These are phyloP conservation scores for Funneliformis geosporum DNA, from an alignment of 192 early-diverging fungal species.

Conservation along the genomic window DNA sequence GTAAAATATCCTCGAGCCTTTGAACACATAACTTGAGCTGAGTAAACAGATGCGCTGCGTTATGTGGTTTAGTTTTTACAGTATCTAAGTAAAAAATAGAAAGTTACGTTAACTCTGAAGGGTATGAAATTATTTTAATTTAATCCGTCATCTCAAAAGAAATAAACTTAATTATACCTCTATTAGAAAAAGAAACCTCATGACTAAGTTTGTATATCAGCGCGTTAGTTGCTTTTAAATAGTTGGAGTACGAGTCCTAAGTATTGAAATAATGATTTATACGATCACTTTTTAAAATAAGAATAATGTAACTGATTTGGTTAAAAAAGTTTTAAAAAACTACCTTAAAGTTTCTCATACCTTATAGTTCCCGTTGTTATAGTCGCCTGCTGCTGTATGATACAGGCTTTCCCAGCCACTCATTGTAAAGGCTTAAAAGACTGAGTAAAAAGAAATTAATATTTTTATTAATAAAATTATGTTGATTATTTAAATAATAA, in stretches of 20 bases:
- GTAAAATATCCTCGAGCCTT: conserved; percentile 21
- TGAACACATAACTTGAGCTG: conserved; percentile 22
- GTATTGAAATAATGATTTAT: background rate
- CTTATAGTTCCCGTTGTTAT: conserved; percentile 19
- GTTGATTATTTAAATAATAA: too few relatives aligned
- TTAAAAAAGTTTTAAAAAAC: background rate
- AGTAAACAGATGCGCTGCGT: conserved; percentile 10
- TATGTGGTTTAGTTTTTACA: conserved; percentile 12
- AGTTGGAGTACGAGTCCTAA: conserved; percentile 19
- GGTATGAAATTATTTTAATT: background rate
- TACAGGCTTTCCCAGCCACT: conserved; percentile 26
- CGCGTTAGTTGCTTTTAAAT: conserved; percentile 22
- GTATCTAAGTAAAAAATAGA: conserved; percentile 2
- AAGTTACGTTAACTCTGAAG: background rate
- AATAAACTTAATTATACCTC: conserved; percentile 1
- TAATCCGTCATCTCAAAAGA: background rate
- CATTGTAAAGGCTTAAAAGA: conserved; percentile 5
- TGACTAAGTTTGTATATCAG: conserved; percentile 9
- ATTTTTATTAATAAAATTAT: background rate
- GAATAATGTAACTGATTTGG: background rate
- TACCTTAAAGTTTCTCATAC: background rate
- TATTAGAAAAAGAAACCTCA: conserved; percentile 22
- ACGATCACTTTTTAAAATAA: background rate
- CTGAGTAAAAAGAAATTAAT: background rate
- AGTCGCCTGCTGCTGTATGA: background rate